phyloP scores from a whole-genome alignment of 768 basidiomycete genomes.

The Mycena vulgaris region DNA sequence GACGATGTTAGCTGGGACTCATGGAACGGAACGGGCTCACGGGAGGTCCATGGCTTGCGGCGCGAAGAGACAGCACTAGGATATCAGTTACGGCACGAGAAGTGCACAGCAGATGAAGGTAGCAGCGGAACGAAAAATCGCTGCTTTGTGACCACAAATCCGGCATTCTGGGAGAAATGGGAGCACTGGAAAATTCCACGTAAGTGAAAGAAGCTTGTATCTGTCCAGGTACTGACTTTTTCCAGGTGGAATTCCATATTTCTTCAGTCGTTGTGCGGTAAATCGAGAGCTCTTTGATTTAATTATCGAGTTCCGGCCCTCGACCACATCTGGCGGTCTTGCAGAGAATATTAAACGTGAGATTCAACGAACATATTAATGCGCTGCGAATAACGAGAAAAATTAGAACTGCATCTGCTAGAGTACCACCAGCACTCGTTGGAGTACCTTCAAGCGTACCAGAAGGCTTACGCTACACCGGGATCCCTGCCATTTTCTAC shows the following conservation, averaged over 20 bases:
- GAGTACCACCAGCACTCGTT: constrained; percentile 36
- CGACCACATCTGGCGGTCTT: not conserved
- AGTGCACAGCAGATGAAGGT: constrained; percentile 24
- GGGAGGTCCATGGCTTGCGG: constrained; percentile 40
- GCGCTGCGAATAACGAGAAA: not conserved
- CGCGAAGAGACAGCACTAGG: constrained; percentile 35
- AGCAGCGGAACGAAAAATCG: not conserved
- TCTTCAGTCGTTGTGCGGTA: not conserved
- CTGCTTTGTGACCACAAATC: constrained; percentile 35
- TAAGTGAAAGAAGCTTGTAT: not conserved
- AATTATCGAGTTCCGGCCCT: not conserved
- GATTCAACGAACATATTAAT: not conserved
- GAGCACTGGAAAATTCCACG: constrained; percentile 41
- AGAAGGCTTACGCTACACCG: not conserved
- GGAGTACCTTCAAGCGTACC: constrained; percentile 35
- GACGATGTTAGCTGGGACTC: not conserved
- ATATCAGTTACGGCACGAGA: constrained; percentile 36
- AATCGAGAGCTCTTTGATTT: not conserved
- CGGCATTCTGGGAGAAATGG: constrained; percentile 39
- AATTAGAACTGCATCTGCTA: constrained; percentile 42
- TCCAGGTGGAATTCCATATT: not conserved
- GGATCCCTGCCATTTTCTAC: not conserved
- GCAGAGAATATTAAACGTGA: not conserved
- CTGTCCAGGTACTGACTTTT: not conserved
- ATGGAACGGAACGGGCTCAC: constrained; percentile 24